Evolutionary conservation across 2,329 filamentous ascomycete genomes (phyloP).

Genomic region (Aspergillus sp.): DNA sequence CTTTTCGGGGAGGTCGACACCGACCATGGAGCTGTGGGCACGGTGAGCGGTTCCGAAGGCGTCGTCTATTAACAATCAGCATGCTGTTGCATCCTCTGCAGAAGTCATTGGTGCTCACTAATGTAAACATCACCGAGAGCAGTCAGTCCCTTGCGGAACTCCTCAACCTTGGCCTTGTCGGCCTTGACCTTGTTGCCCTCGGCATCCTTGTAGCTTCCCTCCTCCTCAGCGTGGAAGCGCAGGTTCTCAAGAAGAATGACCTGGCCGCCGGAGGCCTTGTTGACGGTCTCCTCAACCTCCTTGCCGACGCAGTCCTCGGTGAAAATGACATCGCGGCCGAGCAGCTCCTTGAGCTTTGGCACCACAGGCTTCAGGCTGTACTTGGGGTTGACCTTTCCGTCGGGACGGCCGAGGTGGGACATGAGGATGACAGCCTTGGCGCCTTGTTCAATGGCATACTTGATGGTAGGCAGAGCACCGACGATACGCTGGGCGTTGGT

Average conservation of each 20-base stretch:
- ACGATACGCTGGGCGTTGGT: constrained; percentile 99
- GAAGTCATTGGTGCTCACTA: constrained; percentile 65
- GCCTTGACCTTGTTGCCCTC: constrained; percentile 98
- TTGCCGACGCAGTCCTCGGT: constrained; percentile 87
- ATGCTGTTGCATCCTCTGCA: not conserved
- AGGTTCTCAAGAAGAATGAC: constrained; percentile 95
- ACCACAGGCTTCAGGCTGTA: constrained; percentile 94
- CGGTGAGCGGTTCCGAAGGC: constrained; percentile 98
- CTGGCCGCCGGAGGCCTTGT: constrained; percentile 77
- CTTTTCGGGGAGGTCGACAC: constrained; percentile 92
- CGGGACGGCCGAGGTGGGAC: constrained; percentile 96
- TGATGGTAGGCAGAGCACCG: constrained; percentile 92
- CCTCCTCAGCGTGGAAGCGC: constrained; percentile 97
- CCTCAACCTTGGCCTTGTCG: constrained; percentile 86
- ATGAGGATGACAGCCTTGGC: constrained; percentile 94
- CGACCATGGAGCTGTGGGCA: constrained; percentile 99
- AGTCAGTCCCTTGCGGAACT: constrained; percentile 95
- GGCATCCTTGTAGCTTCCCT: constrained; percentile 91
- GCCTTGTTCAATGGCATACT: constrained; percentile 86
- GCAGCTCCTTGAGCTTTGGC: constrained; percentile 86
- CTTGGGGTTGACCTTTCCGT: constrained; percentile 87
- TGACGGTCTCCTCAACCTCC: constrained; percentile 87
- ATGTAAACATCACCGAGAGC: constrained; percentile 94
- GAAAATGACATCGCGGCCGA: constrained; percentile 83
- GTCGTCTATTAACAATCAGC: constrained; percentile 69